Percentiles rank a stretch among this genome's conserved stretches.
phyloP scores from a whole-genome alignment of 768 basidiomycete genomes.

The Rhizopogon vinicolor region DNA sequence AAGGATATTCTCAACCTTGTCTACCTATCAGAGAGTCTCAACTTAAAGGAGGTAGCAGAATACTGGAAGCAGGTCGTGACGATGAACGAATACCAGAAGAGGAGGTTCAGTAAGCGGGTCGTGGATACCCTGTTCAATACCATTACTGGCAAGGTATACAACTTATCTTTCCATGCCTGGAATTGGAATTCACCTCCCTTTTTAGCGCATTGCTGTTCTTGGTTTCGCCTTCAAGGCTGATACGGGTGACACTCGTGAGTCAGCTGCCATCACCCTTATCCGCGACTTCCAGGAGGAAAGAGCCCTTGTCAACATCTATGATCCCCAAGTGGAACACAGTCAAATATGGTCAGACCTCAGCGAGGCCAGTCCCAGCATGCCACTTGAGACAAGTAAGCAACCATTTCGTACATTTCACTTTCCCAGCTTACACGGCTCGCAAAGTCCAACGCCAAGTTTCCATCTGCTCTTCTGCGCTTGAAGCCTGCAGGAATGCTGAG shows the following conservation, averaged over 20 bases:
- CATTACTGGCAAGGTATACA: constrained; percentile 85
- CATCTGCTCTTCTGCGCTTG: constrained; percentile 70
- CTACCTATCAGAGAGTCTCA: constrained; percentile 90
- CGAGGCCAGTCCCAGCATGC: constrained; percentile 60
- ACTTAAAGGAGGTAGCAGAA: constrained; percentile 93
- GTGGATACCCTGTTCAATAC: constrained; percentile 99
- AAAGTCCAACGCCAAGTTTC: constrained; percentile 87
- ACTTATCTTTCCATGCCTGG: background rate
- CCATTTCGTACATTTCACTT: background rate
- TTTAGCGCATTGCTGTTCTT: constrained; percentile 87
- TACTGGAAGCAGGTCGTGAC: constrained; percentile 98
- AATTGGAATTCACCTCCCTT: background rate
- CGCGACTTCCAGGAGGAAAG: constrained; percentile 90
- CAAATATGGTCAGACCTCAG: constrained; percentile 86
- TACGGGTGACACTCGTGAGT: constrained; percentile 98
- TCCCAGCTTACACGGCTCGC: background rate
- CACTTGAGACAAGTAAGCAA: constrained; percentile 65
- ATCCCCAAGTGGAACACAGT: constrained; percentile 78
- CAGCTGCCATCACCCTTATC: constrained; percentile 90
- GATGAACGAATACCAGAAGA: constrained; percentile 99
- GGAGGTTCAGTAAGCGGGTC: constrained; percentile 91
- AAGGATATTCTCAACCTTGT: constrained; percentile 99
- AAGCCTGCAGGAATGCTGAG: constrained; percentile 86
- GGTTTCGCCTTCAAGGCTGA: constrained; percentile 99
- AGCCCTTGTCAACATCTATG: constrained; percentile 84